Conservation (phyloP, 257 asterid species). For the Solanum peruvianum region DNA sequence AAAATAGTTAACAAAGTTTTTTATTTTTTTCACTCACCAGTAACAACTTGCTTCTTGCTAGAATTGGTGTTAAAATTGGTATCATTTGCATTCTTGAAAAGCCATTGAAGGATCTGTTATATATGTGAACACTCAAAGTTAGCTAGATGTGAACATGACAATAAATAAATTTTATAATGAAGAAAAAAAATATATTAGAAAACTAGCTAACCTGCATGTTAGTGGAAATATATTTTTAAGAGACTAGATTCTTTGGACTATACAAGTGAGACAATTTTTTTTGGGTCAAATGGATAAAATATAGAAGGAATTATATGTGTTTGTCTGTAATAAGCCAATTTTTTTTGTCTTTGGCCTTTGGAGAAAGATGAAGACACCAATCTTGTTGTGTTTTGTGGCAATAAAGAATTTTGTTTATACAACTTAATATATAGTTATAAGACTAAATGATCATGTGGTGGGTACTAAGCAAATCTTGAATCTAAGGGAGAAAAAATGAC, state of each 20-base stretch:
- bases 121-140: constrained; percentile 1
- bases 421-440: constrained; percentile 7
- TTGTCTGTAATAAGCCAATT: constrained; percentile 31
- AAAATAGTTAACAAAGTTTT: background rate
- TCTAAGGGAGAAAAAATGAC: background rate
- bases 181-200: background rate
- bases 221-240: constrained; percentile 11
- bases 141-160: constrained; percentile 20
- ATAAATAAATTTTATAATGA: constrained; percentile 7
- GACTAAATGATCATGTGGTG: constrained; percentile 14
- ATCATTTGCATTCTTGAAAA: constrained; percentile 25
- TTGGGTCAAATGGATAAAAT: constrained; percentile 46
- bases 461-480: background rate
- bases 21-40: constrained; percentile 4
- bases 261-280: constrained; percentile 9
- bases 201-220: constrained; percentile 71
- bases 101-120: constrained; percentile 45
- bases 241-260: background rate
- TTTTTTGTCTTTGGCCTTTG: constrained; percentile 5
- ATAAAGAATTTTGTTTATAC: background rate
- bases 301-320: constrained; percentile 27
- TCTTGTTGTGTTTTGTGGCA: background rate
- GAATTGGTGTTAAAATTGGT: background rate
- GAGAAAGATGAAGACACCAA: constrained; percentile 16
- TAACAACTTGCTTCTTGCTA: constrained; percentile 6